phyloP scores from a whole-genome alignment of 2,329 filamentous ascomycete species.

The Immersiporthe knoxdaviesiana region DNA sequence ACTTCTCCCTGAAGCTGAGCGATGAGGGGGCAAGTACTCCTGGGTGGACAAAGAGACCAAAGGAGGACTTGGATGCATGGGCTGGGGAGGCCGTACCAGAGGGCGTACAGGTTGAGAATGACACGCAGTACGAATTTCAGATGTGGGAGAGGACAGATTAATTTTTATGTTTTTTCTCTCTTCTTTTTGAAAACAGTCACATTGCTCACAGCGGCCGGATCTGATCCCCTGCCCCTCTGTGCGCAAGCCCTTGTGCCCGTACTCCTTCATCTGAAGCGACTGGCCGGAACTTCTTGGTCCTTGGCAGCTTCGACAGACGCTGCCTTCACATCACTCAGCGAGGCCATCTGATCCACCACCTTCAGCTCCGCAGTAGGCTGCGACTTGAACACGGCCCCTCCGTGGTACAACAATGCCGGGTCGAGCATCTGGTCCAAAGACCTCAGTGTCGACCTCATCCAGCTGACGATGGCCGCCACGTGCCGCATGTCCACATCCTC shows the following conservation, averaged over 20 bases:
- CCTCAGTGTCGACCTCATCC: constrained; percentile 55
- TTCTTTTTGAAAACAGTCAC: neutral
- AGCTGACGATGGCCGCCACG: constrained; percentile 59
- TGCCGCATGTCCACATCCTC: constrained; percentile 54
- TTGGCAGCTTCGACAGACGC: constrained; percentile 23
- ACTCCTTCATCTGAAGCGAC: constrained; percentile 15
- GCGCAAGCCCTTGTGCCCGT: too few relatives aligned
- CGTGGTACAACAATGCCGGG: constrained; percentile 40
- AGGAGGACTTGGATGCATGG: constrained; percentile 62
- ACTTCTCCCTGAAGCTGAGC: constrained; percentile 66
- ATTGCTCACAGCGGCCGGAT: constrained; percentile 3
- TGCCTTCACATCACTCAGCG: constrained; percentile 41
- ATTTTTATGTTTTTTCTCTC: neutral
- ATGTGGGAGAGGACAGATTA: constrained; percentile 66
- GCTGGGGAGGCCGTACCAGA: constrained; percentile 66
- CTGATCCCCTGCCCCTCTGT: constrained; percentile 24
- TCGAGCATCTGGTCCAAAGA: constrained; percentile 56
- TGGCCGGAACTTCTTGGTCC: constrained; percentile 32
- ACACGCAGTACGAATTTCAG: constrained; percentile 70
- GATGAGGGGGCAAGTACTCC: constrained; percentile 36
- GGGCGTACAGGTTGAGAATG: constrained; percentile 64
- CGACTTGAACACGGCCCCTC: constrained; percentile 48
- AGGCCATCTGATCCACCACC: constrained; percentile 46
- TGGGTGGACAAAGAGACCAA: constrained; percentile 57
- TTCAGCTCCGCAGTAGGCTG: constrained; percentile 42